phyloP scores from a whole-genome alignment of 1,284 basidiomycete species.

The Rhodotorula sp. region DNA sequence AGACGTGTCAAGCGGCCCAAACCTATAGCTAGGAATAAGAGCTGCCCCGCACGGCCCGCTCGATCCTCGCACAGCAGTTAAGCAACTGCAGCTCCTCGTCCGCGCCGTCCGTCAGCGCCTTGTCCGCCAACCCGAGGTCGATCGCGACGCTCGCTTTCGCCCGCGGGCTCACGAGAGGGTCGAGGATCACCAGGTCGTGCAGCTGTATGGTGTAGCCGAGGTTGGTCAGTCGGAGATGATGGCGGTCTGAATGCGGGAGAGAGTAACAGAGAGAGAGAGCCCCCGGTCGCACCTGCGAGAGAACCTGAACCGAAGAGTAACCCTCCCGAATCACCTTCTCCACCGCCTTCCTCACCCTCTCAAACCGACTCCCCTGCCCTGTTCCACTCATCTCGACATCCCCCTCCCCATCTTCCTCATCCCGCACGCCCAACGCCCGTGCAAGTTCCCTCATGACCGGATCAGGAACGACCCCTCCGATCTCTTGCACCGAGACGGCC shows the following conservation, averaged over 20 bases:
- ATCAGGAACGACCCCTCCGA: slow-evolving; percentile 90
- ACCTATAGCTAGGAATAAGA: background rate
- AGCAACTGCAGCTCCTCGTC: slow-evolving; percentile 96
- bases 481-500: slow-evolving; percentile 76
- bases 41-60: slow-evolving; percentile 16
- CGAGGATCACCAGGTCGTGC: slow-evolving; percentile 82
- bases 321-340: slow-evolving; percentile 77
- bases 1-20: background rate
- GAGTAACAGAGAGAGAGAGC: slow-evolving; percentile 15
- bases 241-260: background rate
- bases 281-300: slow-evolving; percentile 67
- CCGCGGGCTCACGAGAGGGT: slow-evolving; percentile 73
- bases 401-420: slow-evolving; percentile 39
- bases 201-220: slow-evolving; percentile 56
- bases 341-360: slow-evolving; percentile 69
- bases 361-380: slow-evolving; percentile 57
- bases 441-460: slow-evolving; percentile 69
- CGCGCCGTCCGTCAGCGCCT: slow-evolving; percentile 93
- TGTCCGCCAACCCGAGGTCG: slow-evolving; percentile 91
- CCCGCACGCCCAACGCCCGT: slow-evolving; percentile 70
- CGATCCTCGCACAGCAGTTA: slow-evolving; percentile 73
- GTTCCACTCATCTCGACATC: slow-evolving; percentile 54
- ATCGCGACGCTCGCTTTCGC: slow-evolving; percentile 81
- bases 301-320: slow-evolving; percentile 85
- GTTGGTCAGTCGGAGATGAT: slow-evolving; percentile 22